Conservation (phyloP, 106 monocot species). For the Ottelia alismoides region DNA sequence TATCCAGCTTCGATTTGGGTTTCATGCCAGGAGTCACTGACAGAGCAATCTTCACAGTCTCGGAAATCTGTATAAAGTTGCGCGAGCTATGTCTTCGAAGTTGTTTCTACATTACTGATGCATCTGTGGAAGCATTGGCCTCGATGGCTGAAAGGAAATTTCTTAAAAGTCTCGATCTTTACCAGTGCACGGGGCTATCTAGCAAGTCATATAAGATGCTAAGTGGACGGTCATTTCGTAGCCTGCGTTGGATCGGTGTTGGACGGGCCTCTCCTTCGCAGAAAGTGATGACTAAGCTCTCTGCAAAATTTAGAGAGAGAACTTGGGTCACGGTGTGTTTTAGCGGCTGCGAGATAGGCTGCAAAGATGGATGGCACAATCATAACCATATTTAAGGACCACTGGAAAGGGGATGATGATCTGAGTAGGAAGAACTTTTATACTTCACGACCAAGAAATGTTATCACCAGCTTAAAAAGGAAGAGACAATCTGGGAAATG, state of each 20-base stretch:
- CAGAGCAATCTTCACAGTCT: slow-evolving; percentile 30
- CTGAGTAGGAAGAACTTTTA: too few relatives aligned
- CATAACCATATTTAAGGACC: neutral
- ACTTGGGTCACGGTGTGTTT: slow-evolving; percentile 31
- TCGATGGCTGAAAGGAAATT: slow-evolving; percentile 19
- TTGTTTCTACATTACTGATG: slow-evolving; percentile 54
- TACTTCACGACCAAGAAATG: too few relatives aligned
- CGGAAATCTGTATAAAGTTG: slow-evolving; percentile 34
- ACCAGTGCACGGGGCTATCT: slow-evolving; percentile 43
- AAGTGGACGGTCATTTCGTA: slow-evolving; percentile 30
- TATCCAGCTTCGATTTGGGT: slow-evolving; percentile 56
- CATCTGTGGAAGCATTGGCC: slow-evolving; percentile 37
- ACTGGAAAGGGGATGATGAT: too few relatives aligned
- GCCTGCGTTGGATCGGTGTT: slow-evolving; percentile 68
- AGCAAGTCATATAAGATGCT: slow-evolving; percentile 22
- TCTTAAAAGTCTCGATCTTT: slow-evolving; percentile 71
- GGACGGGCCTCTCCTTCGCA: slow-evolving; percentile 25
- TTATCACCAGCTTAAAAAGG: too few relatives aligned
- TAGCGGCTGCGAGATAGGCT: slow-evolving; percentile 72
- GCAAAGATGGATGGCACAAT: slow-evolving; percentile 43
- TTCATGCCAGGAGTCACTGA: slow-evolving; percentile 55
- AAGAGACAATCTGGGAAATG: too few relatives aligned
- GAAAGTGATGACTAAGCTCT: slow-evolving; percentile 9
- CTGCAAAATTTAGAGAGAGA: slow-evolving; percentile 16
- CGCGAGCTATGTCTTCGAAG: slow-evolving; percentile 43